Evolutionary conservation across 768 basidiomycete species (phyloP), one percentile per base, ranked within the genome.

Genomic region (Pulveroboletus frians): DNA sequence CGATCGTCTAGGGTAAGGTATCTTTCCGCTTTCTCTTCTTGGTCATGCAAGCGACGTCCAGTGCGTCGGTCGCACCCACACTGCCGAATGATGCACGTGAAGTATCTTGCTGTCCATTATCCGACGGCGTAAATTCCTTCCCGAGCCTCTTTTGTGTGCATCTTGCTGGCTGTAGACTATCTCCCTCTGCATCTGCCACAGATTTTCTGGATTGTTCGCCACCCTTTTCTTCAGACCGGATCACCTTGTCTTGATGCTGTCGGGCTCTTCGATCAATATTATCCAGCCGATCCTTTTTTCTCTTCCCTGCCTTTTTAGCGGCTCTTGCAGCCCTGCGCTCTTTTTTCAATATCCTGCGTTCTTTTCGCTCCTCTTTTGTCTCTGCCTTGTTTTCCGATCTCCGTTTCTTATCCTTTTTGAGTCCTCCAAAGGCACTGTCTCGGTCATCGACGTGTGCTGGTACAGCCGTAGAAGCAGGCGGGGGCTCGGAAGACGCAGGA

Each of bases 21-120:
- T 58, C 46, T 42, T 60, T 62, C 50, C 51, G 49, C 47, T 62
- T 58, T 30, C 39, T 50, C 52, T 55, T 65, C 52, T 54, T 58
- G 26, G 42, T 46, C 20, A 23, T 42, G 30, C 36, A 42, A 42
- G 20, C 9, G 34, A 20, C 13, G 17, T 23, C 26, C 9, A 11
- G 18, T 3, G 39, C 38, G 27, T 47, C 26, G 1, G 42, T 37
- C 30, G 47, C 10, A 15, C 35, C 30, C 9, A 15, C 10, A 14
- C 15, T 36, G 35, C 30, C 15, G 10, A 15, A 15, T 34, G 26
- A 42, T 36, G 35, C 44, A 35, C 39, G 37, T 35, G 34, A 31
- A 38, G 46, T 36, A n/a, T 48, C 27, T 43, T 56, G 54, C 37
- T 42, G 50, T 44, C 43, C 26, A 9, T 17, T n/a, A 2, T 9